These are phyloP conservation scores for Endoconidiophora polonica DNA, from an alignment of 2,329 filamentous ascomycete genomes.

Conservation along the genomic window DNA sequence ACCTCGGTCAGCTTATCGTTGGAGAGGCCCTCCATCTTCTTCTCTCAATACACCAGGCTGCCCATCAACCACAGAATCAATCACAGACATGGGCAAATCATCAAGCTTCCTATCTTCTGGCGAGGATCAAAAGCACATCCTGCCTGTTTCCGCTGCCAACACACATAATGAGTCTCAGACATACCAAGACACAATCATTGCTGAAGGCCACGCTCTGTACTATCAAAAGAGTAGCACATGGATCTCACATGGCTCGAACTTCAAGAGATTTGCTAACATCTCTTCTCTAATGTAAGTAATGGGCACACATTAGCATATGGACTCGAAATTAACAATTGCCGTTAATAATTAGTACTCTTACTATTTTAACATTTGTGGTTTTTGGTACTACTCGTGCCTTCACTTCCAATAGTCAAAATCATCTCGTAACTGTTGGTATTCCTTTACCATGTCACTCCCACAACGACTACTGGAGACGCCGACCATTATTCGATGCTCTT, in stretches of 20 bases:
- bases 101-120: neutral
- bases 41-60: neutral
- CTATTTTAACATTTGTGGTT: conserved; percentile 1
- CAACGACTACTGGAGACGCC: conserved; percentile 52
- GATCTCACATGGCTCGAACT: neutral
- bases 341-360: neutral
- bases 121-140: neutral
- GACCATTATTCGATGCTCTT: conserved; percentile 46
- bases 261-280: neutral
- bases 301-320: neutral
- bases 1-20: neutral
- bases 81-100: conserved; percentile 1
- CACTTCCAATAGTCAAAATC: neutral
- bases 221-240: neutral
- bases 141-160: neutral
- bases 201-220: neutral
- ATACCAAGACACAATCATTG: neutral
- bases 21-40: neutral
- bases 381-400: neutral
- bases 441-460: conserved; percentile 49
- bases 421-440: conserved; percentile 19
- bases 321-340: neutral
- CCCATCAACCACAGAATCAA: neutral
- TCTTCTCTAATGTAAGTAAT: neutral
- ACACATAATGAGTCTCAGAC: neutral